phyloP scores from a whole-genome alignment of 495 filamentous ascomycete species.

The Penicillium paxilli region DNA sequence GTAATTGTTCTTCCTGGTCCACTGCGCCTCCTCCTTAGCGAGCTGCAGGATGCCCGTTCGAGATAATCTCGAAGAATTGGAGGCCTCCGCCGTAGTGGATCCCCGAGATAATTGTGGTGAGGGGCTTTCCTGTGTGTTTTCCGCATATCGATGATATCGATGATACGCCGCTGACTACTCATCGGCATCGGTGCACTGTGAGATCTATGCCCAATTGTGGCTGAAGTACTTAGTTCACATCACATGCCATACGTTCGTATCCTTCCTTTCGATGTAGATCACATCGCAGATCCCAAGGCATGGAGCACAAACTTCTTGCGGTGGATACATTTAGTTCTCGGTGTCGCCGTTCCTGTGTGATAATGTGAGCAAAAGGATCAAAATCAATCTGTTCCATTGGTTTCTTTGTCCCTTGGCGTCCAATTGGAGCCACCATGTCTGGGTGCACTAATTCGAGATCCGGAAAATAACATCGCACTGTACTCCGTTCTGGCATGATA shows the following conservation, averaged over 20 bases:
- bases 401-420: neutral
- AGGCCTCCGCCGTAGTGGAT: neutral
- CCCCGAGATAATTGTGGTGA: neutral
- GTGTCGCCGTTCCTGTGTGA: neutral
- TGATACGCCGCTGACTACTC: neutral
- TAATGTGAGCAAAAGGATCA: neutral
- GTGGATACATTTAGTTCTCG: neutral
- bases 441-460: neutral
- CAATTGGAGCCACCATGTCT: neutral
- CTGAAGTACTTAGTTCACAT: neutral
- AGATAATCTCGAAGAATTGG: neutral
- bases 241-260: neutral
- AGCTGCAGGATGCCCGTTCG: slow-evolving; percentile 13
- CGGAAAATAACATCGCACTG: neutral
- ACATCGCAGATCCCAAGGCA: neutral
- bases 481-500: neutral
- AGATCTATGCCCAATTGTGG: neutral
- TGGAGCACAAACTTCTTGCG: neutral
- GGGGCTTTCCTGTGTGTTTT: neutral
- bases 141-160: neutral
- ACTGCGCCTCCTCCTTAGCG: slow-evolving; percentile 15
- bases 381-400: neutral
- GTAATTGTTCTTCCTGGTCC: slow-evolving; percentile 9
- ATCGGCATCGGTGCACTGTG: neutral
- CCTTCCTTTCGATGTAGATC: neutral